Evolutionary conservation across 352 stramenopile genomes (phyloP).

Genomic region (Phytophthora citricola): DNA sequence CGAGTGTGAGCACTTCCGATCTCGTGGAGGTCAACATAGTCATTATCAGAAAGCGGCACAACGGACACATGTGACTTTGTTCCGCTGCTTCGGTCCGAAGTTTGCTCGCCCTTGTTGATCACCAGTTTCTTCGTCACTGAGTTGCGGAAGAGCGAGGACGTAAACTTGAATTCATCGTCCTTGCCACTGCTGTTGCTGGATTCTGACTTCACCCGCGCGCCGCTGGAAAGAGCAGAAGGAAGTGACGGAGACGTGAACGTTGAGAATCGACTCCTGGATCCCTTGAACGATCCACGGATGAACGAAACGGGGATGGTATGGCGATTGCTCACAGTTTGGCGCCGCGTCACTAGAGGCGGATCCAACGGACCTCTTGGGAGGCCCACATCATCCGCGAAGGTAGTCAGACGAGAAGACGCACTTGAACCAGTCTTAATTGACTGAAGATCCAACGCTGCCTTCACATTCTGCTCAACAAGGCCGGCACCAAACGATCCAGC

Average conservation of each 20-base stretch:
- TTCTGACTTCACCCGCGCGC: slow-evolving; percentile 20
- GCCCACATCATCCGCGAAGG: slow-evolving; percentile 76
- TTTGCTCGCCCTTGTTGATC: slow-evolving; percentile 58
- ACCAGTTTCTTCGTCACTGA: slow-evolving; percentile 64
- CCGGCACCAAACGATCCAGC: slow-evolving; percentile 59
- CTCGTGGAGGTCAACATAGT: slow-evolving; percentile 38
- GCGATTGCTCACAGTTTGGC: slow-evolving; percentile 55
- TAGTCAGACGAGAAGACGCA: slow-evolving; percentile 56
- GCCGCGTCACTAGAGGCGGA: slow-evolving; percentile 57
- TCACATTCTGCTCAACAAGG: slow-evolving; percentile 70
- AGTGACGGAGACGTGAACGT: slow-evolving; percentile 49
- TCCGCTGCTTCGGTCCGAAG: slow-evolving; percentile 14
- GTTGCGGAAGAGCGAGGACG: slow-evolving; percentile 66
- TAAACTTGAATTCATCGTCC: slow-evolving; percentile 72
- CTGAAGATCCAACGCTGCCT: slow-evolving; percentile 64
- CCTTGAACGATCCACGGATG: slow-evolving; percentile 80
- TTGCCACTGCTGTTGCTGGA: slow-evolving; percentile 28
- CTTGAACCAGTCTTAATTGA: slow-evolving; percentile 62
- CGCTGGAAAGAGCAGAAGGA: slow-evolving; percentile 27
- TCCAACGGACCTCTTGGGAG: slow-evolving; percentile 68
- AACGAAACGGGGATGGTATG: slow-evolving; percentile 76
- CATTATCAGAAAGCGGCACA: slow-evolving; percentile 61
- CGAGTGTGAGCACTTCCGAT: slow-evolving; percentile 33
- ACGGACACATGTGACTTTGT: slow-evolving; percentile 54
- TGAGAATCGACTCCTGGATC: slow-evolving; percentile 66